These are phyloP conservation scores for Aethionema arabicum DNA, from an alignment of 345 rosid genomes.

Conservation along the genomic window DNA sequence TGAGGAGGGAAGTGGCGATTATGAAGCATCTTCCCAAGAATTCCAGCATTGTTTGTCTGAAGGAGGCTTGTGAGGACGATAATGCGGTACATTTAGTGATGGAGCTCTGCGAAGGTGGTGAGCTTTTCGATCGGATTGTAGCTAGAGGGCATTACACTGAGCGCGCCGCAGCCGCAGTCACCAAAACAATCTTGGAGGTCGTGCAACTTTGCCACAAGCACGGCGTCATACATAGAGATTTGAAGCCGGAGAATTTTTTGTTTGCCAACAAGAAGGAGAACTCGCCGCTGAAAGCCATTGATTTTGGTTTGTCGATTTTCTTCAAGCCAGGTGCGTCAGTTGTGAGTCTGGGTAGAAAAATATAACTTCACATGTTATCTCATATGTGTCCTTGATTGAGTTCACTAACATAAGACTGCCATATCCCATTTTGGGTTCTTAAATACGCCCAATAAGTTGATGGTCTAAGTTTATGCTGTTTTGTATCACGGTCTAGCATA, in stretches of 20 bases:
- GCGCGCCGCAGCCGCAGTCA: constrained; percentile 93
- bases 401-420: neutral
- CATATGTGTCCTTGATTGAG: neutral
- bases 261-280: constrained; percentile 98
- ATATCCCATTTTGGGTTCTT: neutral
- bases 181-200: constrained; percentile 90
- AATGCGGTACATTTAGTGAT: constrained; percentile 97
- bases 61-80: constrained; percentile 97
- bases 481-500: constrained; percentile 6
- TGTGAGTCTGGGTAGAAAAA: constrained; percentile 4
- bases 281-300: constrained; percentile 97
- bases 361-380: neutral
- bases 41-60: constrained; percentile 85
- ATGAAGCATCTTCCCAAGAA: constrained; percentile 90
- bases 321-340: constrained; percentile 81
- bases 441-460: neutral
- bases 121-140: constrained; percentile 97
- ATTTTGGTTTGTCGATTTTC: constrained; percentile 97
- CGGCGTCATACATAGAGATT: constrained; percentile 95
- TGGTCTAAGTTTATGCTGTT: neutral
- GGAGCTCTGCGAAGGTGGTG: constrained; percentile 99
- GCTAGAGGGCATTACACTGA: constrained; percentile 98
- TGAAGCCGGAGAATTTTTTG: constrained; percentile 98
- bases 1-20: constrained; percentile 94
- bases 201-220: constrained; percentile 95